Evolutionary conservation across 805 yeast genomes (phyloP), one percentile per base, ranked within the genome.

Genomic region (Ogataea paradorogensis): DNA sequence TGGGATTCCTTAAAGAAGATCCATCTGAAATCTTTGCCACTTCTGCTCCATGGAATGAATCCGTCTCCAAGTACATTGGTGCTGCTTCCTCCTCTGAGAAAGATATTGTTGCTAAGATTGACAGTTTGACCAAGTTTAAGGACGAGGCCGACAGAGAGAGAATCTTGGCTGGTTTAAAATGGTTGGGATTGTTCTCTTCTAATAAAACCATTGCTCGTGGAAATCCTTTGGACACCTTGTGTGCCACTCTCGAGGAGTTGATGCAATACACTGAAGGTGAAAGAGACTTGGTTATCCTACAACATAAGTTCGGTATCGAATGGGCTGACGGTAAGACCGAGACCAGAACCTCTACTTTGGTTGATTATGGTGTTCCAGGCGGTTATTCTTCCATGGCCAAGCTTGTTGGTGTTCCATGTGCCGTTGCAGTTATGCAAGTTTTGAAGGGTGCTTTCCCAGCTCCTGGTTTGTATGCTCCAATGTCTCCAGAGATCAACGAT

Each of bases 341-440:
- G 72, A 77, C 83, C 48, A 89, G 98, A 76, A 90, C 98, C 43
- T 85, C 97, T 15, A 93, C 99, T 45, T 73, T 93, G 61, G 91
- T 90, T 26, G 96, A 89, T 67, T 87, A 86, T 67, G 99, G 99
- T 71, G 81, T 76, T 53, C 84, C 84, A 56, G 88, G 90, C 46
- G 91, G 93, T 40, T 93, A 91, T 81, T 84, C 95, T 28, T 90
- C 98, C 25, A 93, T 93, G 99, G 99, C 99, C 52, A 90, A 91
- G 65, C 78, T 87, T 50, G 99, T 93, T 40, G 99, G 99, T 73
- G 91, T 89, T 49, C 99, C 99, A 52, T 91, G 96, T 70, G 96
- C 96, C 40, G 95, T 93, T 63, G 99, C 98, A 22, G 74, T 84
- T 44, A 79, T 80, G 69, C 83, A 85, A 67, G 84, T 93, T 48